Evolutionary conservation across 31 red algal genomes (phyloP), one percentile per base, ranked within the genome.

Genomic region (Odonthalia washingtoniensis): DNA sequence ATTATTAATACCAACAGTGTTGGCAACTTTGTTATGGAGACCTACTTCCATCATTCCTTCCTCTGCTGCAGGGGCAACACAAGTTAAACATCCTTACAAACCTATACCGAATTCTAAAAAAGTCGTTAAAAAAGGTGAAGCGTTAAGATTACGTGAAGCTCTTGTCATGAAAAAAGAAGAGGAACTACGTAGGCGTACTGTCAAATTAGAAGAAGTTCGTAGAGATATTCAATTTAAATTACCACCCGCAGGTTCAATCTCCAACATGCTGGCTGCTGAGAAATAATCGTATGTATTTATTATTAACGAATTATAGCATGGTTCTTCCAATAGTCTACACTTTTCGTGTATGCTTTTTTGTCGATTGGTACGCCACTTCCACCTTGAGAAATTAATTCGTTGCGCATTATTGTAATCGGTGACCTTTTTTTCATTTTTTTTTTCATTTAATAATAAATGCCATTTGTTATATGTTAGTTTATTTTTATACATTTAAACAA

Each of bases 401-500:
- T 98, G 28, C 96, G 78, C 96, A 98, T 98, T 52, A 98, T 89
- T n/a, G 96, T 98, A 0, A 98, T 98, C 3, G 96, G 96, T 44
- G 91, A 74, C 84, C 84, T 87, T 43, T n/a, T n/a, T n/a, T n/a
- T n/a, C n/a, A n/a, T n/a, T n/a, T n/a, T n/a, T n/a, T n/a, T n/a
- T n/a, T n/a, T n/a, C n/a, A n/a, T n/a, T n/a, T n/a, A n/a, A n/a
- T n/a, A n/a, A n/a, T n/a, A n/a, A n/a, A n/a, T n/a, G n/a, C n/a
- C n/a, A n/a, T n/a, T n/a, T n/a, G n/a, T n/a, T n/a, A n/a, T n/a
- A n/a, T n/a, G n/a, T n/a, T n/a, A n/a, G n/a, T n/a, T n/a, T n/a
- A n/a, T n/a, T n/a, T n/a, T n/a, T n/a, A n/a, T n/a, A n/a, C n/a
- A n/a, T n/a, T n/a, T n/a, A n/a, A n/a, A n/a, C n/a, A n/a, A n/a